Evolutionary conservation across 2,329 filamentous ascomycete species (phyloP), one percentile per base, ranked within the genome.

Genomic region (Trichoderma sp.): DNA sequence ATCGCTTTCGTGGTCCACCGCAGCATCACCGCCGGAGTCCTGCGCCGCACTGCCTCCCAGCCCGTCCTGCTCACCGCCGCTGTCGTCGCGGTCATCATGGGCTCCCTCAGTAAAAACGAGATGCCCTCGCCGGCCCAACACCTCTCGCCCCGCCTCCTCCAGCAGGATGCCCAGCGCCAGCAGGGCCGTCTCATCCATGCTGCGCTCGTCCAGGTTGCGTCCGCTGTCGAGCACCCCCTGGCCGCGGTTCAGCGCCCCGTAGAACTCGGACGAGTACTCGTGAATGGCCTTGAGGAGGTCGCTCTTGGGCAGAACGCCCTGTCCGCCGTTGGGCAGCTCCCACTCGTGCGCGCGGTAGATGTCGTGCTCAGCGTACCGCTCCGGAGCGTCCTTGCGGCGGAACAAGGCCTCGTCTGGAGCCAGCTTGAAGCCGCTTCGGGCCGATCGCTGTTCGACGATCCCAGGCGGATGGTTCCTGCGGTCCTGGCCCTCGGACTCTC

Each of bases 101-200:
- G 26, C 28, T 19, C 45, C n/a, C 52, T 67, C 64, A 0, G 88
- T 86, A 72, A 94, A 90, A 1, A 90, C 88, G 55, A 92, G 74
- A 75, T 92, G 88, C 24, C 90, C 91, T 14, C 80, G 84, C 63
- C 81, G 78, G 5, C 89, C 90, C 21, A 93, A 77, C 6, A 81
- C 74, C 54, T 88, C 84, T 47, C 82, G 80, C 17, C 84, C 82
- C 3, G 85, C 84, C 75, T 94, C 91, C 76, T 94, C 90, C 48
- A 93, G 78, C 64, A 94, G 75, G 56, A 94, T 86, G 1, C 90
- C 90, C 71, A 94, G 81, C 1, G 90, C 90, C 62, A 94, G 78
- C 65, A 94, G 80, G 4, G 90, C 90, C 15, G 90, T 92, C 78
- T 92, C 91, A 72, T 94, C 90, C 84, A 94, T 86, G 74, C 86